Base-by-base conservation (phyloP, 208 protist species). In the Acanthamoeba healyi region DNA sequence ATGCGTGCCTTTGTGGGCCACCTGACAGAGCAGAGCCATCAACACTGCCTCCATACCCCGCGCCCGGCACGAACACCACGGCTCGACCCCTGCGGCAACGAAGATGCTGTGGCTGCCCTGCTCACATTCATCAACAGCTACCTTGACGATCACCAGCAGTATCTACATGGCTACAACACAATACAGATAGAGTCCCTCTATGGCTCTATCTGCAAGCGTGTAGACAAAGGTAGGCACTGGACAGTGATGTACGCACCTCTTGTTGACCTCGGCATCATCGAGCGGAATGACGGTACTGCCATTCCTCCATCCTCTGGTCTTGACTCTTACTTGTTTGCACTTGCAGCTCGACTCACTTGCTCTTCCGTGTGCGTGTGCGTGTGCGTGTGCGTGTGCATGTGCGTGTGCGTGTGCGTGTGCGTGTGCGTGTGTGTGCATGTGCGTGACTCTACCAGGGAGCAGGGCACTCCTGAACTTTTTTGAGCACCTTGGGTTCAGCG, bases 251-350 rank as follows among this genome's bases (percentile, higher is more conserved):
- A 70, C n/a, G 29, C 26, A 26, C 61, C 61, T 36, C 61, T 70
- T 34, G n/a, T 24, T 70, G 61, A 70, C 61, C 22, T 70, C 7
- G 61, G 61, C 7, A 70, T 70, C n/a, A 29, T 36, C n/a, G 61
- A 70, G n/a, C 29, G 61, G 22, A 70, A 70, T 70, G 61, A 70
- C 9, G 61, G 61, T 70, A 34, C n/a, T n/a, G n/a, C n/a, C n/a
- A n/a, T n/a, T n/a, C n/a, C n/a, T n/a, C n/a, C n/a, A n/a, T n/a
- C n/a, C n/a, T n/a, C n/a, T n/a, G n/a, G n/a, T n/a, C n/a, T n/a
- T n/a, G n/a, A n/a, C n/a, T n/a, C n/a, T n/a, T n/a, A n/a, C n/a
- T n/a, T n/a, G n/a, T n/a, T n/a, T n/a, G n/a, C n/a, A n/a, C n/a
- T n/a, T n/a, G n/a, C n/a, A n/a, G n/a, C n/a, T n/a, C n/a, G n/a